phyloP scores from a whole-genome alignment of 2,329 filamentous ascomycete species.

The Balansia obtecta region DNA sequence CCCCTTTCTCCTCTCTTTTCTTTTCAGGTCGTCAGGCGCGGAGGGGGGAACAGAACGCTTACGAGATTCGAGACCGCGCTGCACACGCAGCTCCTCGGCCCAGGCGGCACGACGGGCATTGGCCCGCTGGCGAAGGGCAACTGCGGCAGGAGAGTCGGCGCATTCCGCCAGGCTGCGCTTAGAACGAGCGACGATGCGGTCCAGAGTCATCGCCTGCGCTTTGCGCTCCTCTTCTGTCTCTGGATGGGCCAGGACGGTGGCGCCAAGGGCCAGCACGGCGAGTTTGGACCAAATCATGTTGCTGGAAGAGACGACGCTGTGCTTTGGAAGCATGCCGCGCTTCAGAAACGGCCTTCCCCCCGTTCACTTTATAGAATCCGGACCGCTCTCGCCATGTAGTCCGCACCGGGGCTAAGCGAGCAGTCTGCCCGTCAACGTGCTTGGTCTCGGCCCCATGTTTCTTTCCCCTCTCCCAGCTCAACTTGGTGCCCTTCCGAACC shows the following conservation, averaged over 20 bases:
- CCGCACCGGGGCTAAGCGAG: too few relatives aligned
- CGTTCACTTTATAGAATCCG: too few relatives aligned
- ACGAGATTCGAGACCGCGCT: conserved; percentile 6
- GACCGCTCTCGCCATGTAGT: too few relatives aligned
- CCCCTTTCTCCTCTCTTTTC: too few relatives aligned
- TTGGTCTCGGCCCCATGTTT: too few relatives aligned
- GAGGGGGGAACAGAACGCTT: not conserved
- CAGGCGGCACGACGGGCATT: conserved; percentile 6
- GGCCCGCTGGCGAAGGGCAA: conserved; percentile 6
- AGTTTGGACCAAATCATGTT: conserved; percentile 11
- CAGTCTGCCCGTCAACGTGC: too few relatives aligned
- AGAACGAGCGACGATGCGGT: conserved; percentile 6
- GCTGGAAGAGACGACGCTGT: not conserved
- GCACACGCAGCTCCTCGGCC: conserved; percentile 6
- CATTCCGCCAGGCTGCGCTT: conserved; percentile 6
- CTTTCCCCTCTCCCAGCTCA: too few relatives aligned
- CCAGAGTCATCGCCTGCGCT: not conserved
- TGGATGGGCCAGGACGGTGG: conserved; percentile 11
- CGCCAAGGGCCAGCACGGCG: conserved; percentile 15
- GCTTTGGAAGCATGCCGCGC: too few relatives aligned
- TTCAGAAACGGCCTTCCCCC: too few relatives aligned
- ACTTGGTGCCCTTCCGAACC: too few relatives aligned
- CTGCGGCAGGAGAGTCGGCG: conserved; percentile 1
- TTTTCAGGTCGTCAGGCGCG: too few relatives aligned
- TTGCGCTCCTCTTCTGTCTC: conserved; percentile 5